Evolutionary conservation across 495 filamentous ascomycete genomes (phyloP).

Genomic region (Aspergillus kassunensis): DNA sequence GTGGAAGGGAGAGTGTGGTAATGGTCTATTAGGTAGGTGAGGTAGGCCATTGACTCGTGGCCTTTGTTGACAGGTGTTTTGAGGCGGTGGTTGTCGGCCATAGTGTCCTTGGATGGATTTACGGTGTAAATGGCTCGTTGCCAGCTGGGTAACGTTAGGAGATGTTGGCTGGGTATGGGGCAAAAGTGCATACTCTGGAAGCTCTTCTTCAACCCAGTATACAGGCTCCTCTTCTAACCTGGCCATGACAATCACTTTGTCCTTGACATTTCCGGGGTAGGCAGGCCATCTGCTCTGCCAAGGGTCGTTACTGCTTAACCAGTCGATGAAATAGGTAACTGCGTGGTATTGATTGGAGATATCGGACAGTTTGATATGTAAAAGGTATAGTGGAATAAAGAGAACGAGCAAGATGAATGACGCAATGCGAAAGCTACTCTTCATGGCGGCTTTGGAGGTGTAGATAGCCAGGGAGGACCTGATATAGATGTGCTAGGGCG

Average conservation of each 20-base stretch:
- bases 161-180: background rate
- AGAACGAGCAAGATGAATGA: slow-evolving; percentile 29
- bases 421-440: slow-evolving; percentile 33
- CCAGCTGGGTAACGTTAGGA: slow-evolving; percentile 32
- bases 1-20: slow-evolving; percentile 66
- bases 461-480: background rate
- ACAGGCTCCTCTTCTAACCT: slow-evolving; percentile 53
- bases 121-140: slow-evolving; percentile 61
- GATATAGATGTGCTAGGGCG: background rate
- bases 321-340: slow-evolving; percentile 37
- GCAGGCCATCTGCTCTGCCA: slow-evolving; percentile 3
- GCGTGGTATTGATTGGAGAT: slow-evolving; percentile 44
- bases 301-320: slow-evolving; percentile 23
- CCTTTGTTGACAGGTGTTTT: slow-evolving; percentile 60
- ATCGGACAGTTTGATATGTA: slow-evolving; percentile 37
- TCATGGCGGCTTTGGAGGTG: slow-evolving; percentile 29
- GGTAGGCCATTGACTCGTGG: slow-evolving; percentile 71
- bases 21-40: slow-evolving; percentile 68
- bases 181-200: slow-evolving; percentile 39
- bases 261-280: slow-evolving; percentile 17
- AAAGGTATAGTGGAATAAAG: slow-evolving; percentile 31
- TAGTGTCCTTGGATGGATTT: slow-evolving; percentile 51
- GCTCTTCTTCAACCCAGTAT: slow-evolving; percentile 55
- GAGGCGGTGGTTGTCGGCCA: slow-evolving; percentile 37
- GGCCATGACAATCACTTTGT: slow-evolving; percentile 58